Evolutionary conservation across 1,284 basidiomycete genomes (phyloP).

Genomic region (Kalmanozyma brasiliensis): DNA sequence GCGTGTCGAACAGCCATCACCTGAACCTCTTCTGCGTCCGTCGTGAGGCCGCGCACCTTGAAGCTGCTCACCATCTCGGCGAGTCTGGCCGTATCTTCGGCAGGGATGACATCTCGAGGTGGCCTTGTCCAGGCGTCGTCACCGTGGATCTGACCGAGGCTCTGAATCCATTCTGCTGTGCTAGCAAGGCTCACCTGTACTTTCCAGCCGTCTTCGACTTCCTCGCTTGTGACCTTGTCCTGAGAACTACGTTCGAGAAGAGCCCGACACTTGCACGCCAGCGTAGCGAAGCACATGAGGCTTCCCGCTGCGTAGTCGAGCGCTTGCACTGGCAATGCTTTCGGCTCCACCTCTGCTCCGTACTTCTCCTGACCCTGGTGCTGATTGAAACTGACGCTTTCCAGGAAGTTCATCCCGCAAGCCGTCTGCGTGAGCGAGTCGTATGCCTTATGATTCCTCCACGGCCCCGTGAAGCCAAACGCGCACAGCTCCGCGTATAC

Average conservation of each 20-base stretch:
- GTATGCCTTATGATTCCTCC: constrained; percentile 74
- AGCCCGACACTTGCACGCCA: constrained; percentile 21
- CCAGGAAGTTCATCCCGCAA: constrained; percentile 75
- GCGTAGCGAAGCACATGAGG: constrained; percentile 70
- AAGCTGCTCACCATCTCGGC: constrained; percentile 10
- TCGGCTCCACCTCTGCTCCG: constrained; percentile 65
- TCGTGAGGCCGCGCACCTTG: constrained; percentile 6
- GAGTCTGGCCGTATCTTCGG: neutral
- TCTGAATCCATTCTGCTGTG: constrained; percentile 30
- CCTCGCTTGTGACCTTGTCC: neutral
- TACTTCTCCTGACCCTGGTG: constrained; percentile 56
- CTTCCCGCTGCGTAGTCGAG: constrained; percentile 76
- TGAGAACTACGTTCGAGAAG: constrained; percentile 3
- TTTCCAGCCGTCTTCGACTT: constrained; percentile 21
- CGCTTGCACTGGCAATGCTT: constrained; percentile 74
- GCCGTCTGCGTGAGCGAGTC: constrained; percentile 78
- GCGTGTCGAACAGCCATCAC: constrained; percentile 33
- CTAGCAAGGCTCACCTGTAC: constrained; percentile 35
- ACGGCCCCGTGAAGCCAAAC: constrained; percentile 75
- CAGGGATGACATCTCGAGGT: constrained; percentile 8
- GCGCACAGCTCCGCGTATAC: constrained; percentile 74
- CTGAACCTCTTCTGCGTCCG: neutral
- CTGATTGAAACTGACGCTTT: constrained; percentile 71
- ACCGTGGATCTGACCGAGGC: constrained; percentile 21
- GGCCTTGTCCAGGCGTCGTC: constrained; percentile 23